Conservation (phyloP, 306 rosid genomes). For the Malus orientalis region DNA sequence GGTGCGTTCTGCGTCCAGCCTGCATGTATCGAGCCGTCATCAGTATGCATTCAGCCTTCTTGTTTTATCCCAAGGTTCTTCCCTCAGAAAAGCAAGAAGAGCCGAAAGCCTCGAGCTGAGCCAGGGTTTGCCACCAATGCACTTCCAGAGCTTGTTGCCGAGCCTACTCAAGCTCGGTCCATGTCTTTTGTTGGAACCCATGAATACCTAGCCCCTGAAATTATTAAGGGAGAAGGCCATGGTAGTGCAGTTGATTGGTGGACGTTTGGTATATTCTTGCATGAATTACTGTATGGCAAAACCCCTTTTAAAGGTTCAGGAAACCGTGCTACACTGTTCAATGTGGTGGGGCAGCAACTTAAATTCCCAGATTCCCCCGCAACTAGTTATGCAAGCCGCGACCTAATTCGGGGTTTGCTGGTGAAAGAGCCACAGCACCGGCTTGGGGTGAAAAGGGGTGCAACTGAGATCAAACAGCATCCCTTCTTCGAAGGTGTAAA, state of each 20-base stretch:
- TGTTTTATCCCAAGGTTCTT: constrained; percentile 81
- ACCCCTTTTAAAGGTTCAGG: constrained; percentile 97
- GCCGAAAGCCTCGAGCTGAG: constrained; percentile 54
- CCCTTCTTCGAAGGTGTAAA: constrained; percentile 91
- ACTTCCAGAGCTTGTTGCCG: constrained; percentile 97
- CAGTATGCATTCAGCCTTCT: constrained; percentile 91
- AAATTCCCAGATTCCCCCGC: constrained; percentile 72
- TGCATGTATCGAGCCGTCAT: constrained; percentile 86
- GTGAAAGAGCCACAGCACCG: constrained; percentile 90
- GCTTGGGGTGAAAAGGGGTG: constrained; percentile 87
- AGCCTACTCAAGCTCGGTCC: constrained; percentile 92
- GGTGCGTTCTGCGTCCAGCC: constrained; percentile 94
- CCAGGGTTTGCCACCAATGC: constrained; percentile 49
- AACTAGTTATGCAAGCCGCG: constrained; percentile 73
- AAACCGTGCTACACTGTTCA: constrained; percentile 89
- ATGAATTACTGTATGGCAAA: constrained; percentile 85
- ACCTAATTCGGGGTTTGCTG: constrained; percentile 70
- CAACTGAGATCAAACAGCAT: constrained; percentile 89
- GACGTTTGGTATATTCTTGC: constrained; percentile 97
- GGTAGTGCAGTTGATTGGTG: constrained; percentile 99
- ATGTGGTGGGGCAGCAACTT: constrained; percentile 91
- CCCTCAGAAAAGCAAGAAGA: constrained; percentile 73
- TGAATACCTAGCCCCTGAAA: constrained; percentile 97
- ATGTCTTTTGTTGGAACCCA: constrained; percentile 99
- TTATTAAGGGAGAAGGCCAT: constrained; percentile 95